A percentile compares a stretch with the other conserved stretches of the same genome.
phyloP scores from a whole-genome alignment of 2,329 filamentous ascomycete species.

The Xylariomycetidae sp. region DNA sequence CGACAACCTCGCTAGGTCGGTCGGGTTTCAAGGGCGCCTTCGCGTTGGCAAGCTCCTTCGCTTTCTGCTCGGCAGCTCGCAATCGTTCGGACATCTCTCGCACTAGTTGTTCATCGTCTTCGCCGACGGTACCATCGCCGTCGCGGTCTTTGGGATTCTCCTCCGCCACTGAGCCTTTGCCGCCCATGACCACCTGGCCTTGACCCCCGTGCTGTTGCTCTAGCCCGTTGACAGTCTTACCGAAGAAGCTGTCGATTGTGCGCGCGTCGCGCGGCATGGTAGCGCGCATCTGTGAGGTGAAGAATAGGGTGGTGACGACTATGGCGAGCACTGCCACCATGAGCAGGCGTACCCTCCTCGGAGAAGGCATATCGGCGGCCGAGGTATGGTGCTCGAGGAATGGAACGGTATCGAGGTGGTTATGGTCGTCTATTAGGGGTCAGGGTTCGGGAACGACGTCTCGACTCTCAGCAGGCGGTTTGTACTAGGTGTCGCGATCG shows the following conservation, averaged over 20 bases:
- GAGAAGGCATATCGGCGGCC: conserved; percentile 53
- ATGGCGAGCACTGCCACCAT: conserved; percentile 57
- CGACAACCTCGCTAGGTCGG: conserved; percentile 50
- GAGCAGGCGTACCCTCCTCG: conserved; percentile 63
- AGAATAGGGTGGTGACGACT: conserved; percentile 66
- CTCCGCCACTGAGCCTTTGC: conserved; percentile 30
- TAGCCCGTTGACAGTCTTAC: conserved; percentile 52
- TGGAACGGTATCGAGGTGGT: conserved; percentile 1
- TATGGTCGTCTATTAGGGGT: background rate
- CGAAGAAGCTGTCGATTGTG: conserved; percentile 50
- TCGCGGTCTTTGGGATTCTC: conserved; percentile 42
- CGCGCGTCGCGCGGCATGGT: conserved; percentile 39
- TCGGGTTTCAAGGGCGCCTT: conserved; percentile 59
- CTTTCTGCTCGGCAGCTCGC: conserved; percentile 62
- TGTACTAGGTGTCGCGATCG: background rate
- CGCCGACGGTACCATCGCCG: conserved; percentile 49
- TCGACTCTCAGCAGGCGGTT: background rate
- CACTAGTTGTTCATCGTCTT: conserved; percentile 48
- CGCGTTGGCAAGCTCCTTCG: conserved; percentile 62
- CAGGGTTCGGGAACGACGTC: background rate
- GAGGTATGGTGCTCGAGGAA: no score
- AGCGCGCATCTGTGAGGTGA: conserved; percentile 55
- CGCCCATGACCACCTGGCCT: conserved; percentile 35
- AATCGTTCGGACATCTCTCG: conserved; percentile 55
- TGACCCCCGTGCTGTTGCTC: conserved; percentile 28